phyloP scores from a whole-genome alignment of 306 rosid genomes.

The Ammopiptanthus mongolicus region DNA sequence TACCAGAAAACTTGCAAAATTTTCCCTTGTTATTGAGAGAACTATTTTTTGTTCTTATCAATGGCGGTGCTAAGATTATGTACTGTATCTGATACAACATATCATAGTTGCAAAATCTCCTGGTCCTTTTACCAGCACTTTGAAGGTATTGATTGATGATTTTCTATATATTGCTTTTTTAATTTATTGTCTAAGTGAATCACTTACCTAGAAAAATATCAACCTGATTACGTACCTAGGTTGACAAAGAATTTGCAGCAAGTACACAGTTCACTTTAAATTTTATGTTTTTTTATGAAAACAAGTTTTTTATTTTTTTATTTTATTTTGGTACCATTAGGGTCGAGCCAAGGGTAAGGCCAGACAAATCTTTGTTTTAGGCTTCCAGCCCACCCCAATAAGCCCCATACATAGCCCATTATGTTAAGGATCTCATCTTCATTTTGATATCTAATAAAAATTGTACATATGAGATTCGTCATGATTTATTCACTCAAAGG shows the following conservation, averaged over 20 bases:
- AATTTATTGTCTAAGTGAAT: background rate
- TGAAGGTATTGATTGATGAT: background rate
- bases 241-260: background rate
- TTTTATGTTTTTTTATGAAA: background rate
- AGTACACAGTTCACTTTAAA: background rate
- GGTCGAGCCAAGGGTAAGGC: no score
- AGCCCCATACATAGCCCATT: no score
- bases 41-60: background rate
- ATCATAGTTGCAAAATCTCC: background rate
- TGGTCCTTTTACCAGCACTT: background rate
- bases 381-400: no score
- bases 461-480: no score
- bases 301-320: no score
- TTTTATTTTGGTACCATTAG: no score
- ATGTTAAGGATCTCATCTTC: no score
- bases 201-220: background rate
- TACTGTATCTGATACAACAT: background rate
- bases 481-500: no score
- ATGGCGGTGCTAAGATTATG: background rate
- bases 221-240: background rate
- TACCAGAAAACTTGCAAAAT: background rate
- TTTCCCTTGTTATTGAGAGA: background rate
- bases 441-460: no score
- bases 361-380: no score
- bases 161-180: background rate